Percentiles rank a stretch among this genome's conserved stretches.
Conservation (phyloP, 495 filamentous ascomycete genomes). For the Neurospora terricola region DNA sequence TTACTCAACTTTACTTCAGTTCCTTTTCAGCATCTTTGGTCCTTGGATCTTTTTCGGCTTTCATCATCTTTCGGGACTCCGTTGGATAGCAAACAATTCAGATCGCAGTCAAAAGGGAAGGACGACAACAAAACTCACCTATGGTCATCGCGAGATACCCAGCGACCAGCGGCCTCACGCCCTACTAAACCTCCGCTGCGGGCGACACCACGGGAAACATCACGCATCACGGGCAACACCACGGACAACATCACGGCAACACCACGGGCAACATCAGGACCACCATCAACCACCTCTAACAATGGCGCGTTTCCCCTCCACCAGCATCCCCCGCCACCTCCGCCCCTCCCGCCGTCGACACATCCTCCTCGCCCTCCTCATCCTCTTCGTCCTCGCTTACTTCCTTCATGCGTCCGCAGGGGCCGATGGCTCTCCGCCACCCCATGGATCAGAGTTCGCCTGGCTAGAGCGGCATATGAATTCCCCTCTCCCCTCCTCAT, state of each 20-base stretch:
- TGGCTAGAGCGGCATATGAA: slow-evolving; percentile 26
- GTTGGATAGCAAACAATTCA: background rate
- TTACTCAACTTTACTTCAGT: background rate
- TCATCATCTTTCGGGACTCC: background rate
- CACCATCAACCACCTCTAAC: background rate
- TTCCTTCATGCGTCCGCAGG: background rate
- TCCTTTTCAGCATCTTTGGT: too few species aligned
- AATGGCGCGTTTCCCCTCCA: background rate
- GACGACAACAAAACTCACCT: too few species aligned
- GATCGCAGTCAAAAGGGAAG: background rate
- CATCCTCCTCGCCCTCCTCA: background rate
- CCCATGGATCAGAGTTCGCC: slow-evolving; percentile 8
- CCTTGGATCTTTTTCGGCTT: too few species aligned
- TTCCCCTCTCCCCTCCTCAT: background rate
- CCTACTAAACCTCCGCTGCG: background rate
- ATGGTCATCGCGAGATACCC: too few species aligned
- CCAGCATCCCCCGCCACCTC: background rate
- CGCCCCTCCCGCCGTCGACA: background rate
- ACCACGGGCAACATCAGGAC: background rate
- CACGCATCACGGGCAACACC: background rate
- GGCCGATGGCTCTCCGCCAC: too few species aligned
- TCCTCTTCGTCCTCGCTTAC: background rate
- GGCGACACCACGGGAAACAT: background rate
- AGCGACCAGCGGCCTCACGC: background rate
- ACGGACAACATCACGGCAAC: too few species aligned